Evolutionary conservation across 139 green algal genomes (phyloP).

Genomic region (Spirogloea muscicola): DNA sequence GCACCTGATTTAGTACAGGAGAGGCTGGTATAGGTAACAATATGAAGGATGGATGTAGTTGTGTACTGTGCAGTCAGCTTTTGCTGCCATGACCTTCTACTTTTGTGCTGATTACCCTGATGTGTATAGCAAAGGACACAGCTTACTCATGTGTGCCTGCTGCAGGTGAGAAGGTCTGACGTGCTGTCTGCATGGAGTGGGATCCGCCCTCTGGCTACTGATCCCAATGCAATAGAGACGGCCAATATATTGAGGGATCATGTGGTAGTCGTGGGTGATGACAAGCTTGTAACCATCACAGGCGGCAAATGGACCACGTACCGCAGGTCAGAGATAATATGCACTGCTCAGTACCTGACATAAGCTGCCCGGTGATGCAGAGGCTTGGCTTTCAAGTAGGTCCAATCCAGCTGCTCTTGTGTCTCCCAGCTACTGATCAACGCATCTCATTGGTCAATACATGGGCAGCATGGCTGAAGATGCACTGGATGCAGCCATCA

Average conservation of each 20-base stretch:
- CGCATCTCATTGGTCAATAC: too few species aligned
- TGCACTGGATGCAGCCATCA: conserved; percentile 53
- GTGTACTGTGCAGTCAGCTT: too few species aligned
- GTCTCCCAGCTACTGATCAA: too few species aligned
- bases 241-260: conserved; percentile 51
- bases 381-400: too few species aligned
- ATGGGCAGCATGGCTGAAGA: conserved; percentile 52
- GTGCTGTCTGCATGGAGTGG: conserved; percentile 89
- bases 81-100: background rate
- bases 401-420: too few species aligned
- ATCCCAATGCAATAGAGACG: conserved; percentile 65
- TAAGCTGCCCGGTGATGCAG: too few species aligned
- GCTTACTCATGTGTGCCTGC: background rate
- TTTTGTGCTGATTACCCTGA: background rate
- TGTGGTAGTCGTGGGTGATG: conserved; percentile 68
- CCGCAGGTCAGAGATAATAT: too few species aligned
- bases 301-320: conserved; percentile 99
- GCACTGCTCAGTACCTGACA: too few species aligned
- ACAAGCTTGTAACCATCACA: conserved; percentile 86
- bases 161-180: conserved; percentile 65
- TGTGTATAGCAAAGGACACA: background rate
- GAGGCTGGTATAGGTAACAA: background rate
- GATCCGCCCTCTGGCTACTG: conserved; percentile 81
- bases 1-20: background rate
- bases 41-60: background rate